Conservation (phyloP, 2,329 filamentous ascomycete species). For the Fonsecaea monophora region DNA sequence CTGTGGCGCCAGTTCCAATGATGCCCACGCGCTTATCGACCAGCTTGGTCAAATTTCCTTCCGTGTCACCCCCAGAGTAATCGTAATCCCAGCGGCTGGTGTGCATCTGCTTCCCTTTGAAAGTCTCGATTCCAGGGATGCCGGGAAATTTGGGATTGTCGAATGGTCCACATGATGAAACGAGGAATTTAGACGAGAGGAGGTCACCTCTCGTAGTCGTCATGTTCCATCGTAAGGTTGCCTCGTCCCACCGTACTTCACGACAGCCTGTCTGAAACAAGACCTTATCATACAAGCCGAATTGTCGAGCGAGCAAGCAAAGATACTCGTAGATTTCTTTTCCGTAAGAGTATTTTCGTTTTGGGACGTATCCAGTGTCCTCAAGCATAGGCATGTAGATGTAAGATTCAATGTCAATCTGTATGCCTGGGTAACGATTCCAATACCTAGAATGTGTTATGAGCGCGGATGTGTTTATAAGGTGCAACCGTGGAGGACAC, state of each 20-base stretch:
- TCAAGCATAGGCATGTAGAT: conserved; percentile 36
- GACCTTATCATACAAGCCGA: conserved; percentile 21
- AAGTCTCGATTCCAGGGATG: conserved; percentile 42
- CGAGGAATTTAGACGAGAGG: conserved; percentile 49
- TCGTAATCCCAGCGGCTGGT: conserved; percentile 55
- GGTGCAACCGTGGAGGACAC: too few relatives aligned
- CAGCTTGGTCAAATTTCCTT: conserved; percentile 18
- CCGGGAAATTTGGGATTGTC: conserved; percentile 36
- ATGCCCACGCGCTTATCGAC: conserved; percentile 43
- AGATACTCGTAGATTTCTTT: conserved; percentile 29
- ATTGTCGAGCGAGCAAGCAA: conserved; percentile 26
- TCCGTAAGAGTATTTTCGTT: conserved; percentile 33
- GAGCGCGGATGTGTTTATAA: too few relatives aligned
- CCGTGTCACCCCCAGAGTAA: conserved; percentile 47
- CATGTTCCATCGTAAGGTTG: too few relatives aligned
- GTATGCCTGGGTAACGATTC: conserved; percentile 39
- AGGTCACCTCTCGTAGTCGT: too few relatives aligned
- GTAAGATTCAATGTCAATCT: conserved; percentile 29
- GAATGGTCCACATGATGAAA: conserved; percentile 51
- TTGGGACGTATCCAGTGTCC: conserved; percentile 33
- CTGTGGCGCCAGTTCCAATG: conserved; percentile 50
- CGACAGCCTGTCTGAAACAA: conserved; percentile 36
- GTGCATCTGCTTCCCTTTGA: conserved; percentile 53
- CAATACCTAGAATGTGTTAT: conserved; percentile 28
- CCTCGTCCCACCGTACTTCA: conserved; percentile 32